Evolutionary conservation across 2,329 filamentous ascomycete species (phyloP).

Genomic region (Colletotrichum echinochloae): DNA sequence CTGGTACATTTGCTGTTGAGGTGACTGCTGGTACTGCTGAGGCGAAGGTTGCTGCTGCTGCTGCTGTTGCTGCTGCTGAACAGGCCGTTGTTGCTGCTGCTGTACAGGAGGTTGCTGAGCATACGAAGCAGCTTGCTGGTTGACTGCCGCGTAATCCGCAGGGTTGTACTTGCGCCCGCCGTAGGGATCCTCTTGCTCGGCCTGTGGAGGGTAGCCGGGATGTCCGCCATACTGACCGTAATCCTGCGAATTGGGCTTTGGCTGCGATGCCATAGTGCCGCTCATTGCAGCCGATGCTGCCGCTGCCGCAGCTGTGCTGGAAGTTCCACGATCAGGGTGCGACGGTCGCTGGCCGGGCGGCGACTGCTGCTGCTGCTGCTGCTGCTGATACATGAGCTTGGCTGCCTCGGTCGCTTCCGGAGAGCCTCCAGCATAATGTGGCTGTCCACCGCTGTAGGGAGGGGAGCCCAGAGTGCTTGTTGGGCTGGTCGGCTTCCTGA

Average conservation of each 20-base stretch:
- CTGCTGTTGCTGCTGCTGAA: conserved; percentile 47
- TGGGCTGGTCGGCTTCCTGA: conserved; percentile 67
- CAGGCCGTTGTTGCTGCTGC: conserved; percentile 50
- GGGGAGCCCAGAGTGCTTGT: conserved; percentile 52
- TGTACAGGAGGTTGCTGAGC: conserved; percentile 45
- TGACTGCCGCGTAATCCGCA: conserved; percentile 77
- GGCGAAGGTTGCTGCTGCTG: conserved; percentile 44
- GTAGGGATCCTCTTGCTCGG: conserved; percentile 44
- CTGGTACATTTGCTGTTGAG: conserved; percentile 46
- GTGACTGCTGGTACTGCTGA: conserved; percentile 53
- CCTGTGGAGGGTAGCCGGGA: conserved; percentile 44
- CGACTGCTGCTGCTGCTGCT: conserved; percentile 62
- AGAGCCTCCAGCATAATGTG: conserved; percentile 46
- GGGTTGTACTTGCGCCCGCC: conserved; percentile 79
- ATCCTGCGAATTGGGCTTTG: conserved; percentile 45
- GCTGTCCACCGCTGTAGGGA: conserved; percentile 39
- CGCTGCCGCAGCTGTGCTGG: conserved; percentile 65
- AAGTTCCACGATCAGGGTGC: conserved; percentile 66
- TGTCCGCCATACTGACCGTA: conserved; percentile 51
- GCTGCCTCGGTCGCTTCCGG: conserved; percentile 72
- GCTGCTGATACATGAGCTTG: conserved; percentile 71
- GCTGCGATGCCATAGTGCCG: conserved; percentile 55
- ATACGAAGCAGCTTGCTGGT: conserved; percentile 66
- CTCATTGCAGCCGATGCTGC: conserved; percentile 70
- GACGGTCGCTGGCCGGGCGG: conserved; percentile 57